Evolutionary conservation across 352 stramenopile species (phyloP).

Genomic region (Elongisporangium senticosum): DNA sequence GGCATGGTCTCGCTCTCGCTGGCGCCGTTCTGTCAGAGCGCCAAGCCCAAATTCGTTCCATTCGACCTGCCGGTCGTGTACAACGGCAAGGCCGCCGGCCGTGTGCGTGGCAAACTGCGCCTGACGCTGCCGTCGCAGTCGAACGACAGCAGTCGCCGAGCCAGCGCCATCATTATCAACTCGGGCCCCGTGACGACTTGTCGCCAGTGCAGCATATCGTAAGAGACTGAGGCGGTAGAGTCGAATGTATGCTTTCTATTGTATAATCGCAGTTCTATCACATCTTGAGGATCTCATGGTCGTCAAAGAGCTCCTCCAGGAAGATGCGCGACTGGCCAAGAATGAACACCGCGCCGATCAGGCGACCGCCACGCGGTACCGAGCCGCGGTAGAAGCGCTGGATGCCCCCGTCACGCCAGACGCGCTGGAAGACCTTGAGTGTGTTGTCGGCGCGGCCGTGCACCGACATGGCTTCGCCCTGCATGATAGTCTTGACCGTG

Average conservation of each 20-base stretch:
- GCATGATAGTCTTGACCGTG: slow-evolving; percentile 84
- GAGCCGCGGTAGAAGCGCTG: slow-evolving; percentile 63
- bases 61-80: slow-evolving; percentile 47
- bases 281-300: slow-evolving; percentile 43
- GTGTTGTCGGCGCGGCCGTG: slow-evolving; percentile 29
- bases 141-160: slow-evolving; percentile 12
- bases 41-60: slow-evolving; percentile 34
- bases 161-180: slow-evolving; percentile 15
- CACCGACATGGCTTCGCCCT: slow-evolving; percentile 60
- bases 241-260: slow-evolving; percentile 10
- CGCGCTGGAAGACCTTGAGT: slow-evolving; percentile 31
- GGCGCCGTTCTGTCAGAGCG: slow-evolving; percentile 37
- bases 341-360: slow-evolving; percentile 82
- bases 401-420: slow-evolving; percentile 49
- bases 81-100: slow-evolving; percentile 51
- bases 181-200: slow-evolving; percentile 29
- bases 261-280: slow-evolving; percentile 6
- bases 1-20: slow-evolving; percentile 55
- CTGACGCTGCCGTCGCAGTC: slow-evolving; percentile 39
- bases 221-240: slow-evolving; percentile 2
- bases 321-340: slow-evolving; percentile 62
- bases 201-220: slow-evolving; percentile 43
- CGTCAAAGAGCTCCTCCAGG: slow-evolving; percentile 68
- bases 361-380: slow-evolving; percentile 65
- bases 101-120: slow-evolving; percentile 44